These are phyloP conservation scores for Dactylellina parvicollis DNA, from an alignment of 2,329 filamentous ascomycete genomes.

Conservation along the genomic window DNA sequence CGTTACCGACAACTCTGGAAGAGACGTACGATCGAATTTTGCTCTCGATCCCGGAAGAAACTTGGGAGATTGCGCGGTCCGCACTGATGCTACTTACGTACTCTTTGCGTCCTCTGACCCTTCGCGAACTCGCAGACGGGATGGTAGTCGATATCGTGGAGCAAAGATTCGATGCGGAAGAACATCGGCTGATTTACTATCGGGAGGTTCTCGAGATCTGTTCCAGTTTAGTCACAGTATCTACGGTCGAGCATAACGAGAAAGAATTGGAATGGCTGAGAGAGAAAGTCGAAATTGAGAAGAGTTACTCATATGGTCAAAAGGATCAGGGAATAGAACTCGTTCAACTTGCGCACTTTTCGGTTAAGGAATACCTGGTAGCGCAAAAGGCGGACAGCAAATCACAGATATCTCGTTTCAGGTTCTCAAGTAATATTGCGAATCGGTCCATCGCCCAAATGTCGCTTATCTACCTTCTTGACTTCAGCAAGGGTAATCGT, in stretches of 20 bases:
- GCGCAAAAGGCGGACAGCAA: not conserved
- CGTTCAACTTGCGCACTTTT: constrained; percentile 23
- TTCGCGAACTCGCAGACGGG: constrained; percentile 58
- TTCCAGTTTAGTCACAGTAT: constrained; percentile 23
- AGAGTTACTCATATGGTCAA: not conserved
- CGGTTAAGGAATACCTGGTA: constrained; percentile 20
- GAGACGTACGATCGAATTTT: constrained; percentile 58
- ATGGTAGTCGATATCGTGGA: constrained; percentile 58
- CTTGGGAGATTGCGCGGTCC: constrained; percentile 57
- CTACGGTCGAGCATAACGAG: not conserved
- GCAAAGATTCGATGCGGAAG: constrained; percentile 56
- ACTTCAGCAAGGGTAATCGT: constrained; percentile 16
- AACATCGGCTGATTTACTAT: constrained; percentile 28
- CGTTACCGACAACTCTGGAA: constrained; percentile 55
- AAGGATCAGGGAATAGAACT: not conserved
- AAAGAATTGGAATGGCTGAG: constrained; percentile 2
- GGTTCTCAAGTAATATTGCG: constrained; percentile 3
- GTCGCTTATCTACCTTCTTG: constrained; percentile 23
- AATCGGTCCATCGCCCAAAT: constrained; percentile 9
- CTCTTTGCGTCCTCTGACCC: constrained; percentile 56
- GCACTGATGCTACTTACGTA: constrained; percentile 59
- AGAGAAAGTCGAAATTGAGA: constrained; percentile 10
- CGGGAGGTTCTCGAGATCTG: constrained; percentile 27
- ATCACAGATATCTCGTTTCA: constrained; percentile 21
- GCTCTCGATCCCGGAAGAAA: constrained; percentile 55